Percentiles rank a stretch among this genome's conserved stretches.
phyloP scores from a whole-genome alignment of 2,329 filamentous ascomycete genomes.

The Xylariales sp. region DNA sequence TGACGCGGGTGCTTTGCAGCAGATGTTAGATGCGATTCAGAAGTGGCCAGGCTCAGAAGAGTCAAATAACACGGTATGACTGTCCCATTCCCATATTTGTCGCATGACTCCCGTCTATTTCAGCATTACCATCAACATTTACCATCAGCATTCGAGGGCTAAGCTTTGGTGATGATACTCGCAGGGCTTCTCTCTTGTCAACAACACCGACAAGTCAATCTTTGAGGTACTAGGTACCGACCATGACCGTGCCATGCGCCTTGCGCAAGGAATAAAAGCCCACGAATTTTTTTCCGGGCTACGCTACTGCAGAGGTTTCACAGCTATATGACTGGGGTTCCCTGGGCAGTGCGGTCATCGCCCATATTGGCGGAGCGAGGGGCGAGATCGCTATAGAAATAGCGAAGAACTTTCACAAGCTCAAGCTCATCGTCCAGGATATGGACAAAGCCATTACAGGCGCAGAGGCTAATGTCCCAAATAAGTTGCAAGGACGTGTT shows the following conservation, averaged over 20 bases:
- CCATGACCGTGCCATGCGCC: slow-evolving; percentile 30
- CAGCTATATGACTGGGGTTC: too few relatives aligned
- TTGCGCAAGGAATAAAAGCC: slow-evolving; percentile 15
- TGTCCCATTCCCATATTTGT: slow-evolving; percentile 31
- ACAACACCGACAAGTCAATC: slow-evolving; percentile 33
- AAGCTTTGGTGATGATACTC: slow-evolving; percentile 31
- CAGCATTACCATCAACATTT: too few relatives aligned
- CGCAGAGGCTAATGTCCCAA: too few relatives aligned
- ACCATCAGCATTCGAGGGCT: slow-evolving; percentile 1
- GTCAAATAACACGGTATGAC: slow-evolving; percentile 40
- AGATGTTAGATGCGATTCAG: slow-evolving; percentile 42
- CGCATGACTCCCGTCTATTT: too few relatives aligned
- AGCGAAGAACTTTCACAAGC: too few relatives aligned
- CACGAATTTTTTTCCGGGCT: too few relatives aligned
- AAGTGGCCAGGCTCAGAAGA: slow-evolving; percentile 43
- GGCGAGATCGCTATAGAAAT: too few relatives aligned
- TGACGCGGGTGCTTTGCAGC: slow-evolving; percentile 29
- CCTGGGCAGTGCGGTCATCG: too few relatives aligned
- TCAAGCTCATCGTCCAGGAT: too few relatives aligned
- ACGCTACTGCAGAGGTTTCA: too few relatives aligned
- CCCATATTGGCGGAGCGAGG: too few relatives aligned
- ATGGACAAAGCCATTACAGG: background rate
- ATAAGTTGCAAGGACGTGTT: too few relatives aligned
- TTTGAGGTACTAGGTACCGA: slow-evolving; percentile 34
- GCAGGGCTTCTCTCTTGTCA: slow-evolving; percentile 41